Percentiles rank a stretch among this genome's conserved stretches.
Conservation (phyloP, 1,139 yeast genomes). For the Groenewaldozyma auringiensis region DNA sequence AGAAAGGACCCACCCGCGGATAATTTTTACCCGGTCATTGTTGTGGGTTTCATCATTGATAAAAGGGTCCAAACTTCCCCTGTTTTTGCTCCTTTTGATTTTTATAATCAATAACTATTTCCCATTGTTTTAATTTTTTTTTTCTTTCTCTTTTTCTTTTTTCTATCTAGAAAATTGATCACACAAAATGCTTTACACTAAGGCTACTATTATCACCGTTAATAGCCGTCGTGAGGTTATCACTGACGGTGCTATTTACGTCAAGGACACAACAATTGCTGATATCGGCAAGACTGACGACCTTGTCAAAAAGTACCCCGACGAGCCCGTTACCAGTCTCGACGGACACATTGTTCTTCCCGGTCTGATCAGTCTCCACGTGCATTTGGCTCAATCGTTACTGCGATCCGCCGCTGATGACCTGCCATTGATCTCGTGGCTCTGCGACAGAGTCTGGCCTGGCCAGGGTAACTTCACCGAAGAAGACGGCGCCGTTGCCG, state of each 20-base stretch:
- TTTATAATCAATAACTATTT: too few relatives aligned
- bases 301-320: conserved; percentile 5
- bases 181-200: conserved; percentile 7
- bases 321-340: conserved; percentile 7
- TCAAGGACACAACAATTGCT: conserved; percentile 5
- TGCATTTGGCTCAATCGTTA: conserved; percentile 8
- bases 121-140: too few relatives aligned
- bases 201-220: conserved; percentile 6
- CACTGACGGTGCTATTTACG: conserved; percentile 7
- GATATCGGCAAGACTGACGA: conserved; percentile 7
- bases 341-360: conserved; percentile 8
- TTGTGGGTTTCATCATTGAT: too few relatives aligned
- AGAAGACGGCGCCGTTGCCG: conserved; percentile 9
- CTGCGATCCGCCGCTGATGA: conserved; percentile 10
- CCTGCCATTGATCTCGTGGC: conserved; percentile 6
- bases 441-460: conserved; percentile 10
- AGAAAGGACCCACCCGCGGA: too few relatives aligned
- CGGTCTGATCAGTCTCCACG: conserved; percentile 8
- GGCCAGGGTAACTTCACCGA: conserved; percentile 6
- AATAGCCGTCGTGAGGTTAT: conserved; percentile 5
- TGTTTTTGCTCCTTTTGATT: too few relatives aligned
- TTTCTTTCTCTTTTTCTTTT: too few relatives aligned
- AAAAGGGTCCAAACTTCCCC: too few relatives aligned
- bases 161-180: too few relatives aligned
- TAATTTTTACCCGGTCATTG: too few relatives aligned